These are phyloP conservation scores for Chaetomiaceae sp. DNA, from an alignment of 2,329 filamentous ascomycete species.

Conservation along the genomic window DNA sequence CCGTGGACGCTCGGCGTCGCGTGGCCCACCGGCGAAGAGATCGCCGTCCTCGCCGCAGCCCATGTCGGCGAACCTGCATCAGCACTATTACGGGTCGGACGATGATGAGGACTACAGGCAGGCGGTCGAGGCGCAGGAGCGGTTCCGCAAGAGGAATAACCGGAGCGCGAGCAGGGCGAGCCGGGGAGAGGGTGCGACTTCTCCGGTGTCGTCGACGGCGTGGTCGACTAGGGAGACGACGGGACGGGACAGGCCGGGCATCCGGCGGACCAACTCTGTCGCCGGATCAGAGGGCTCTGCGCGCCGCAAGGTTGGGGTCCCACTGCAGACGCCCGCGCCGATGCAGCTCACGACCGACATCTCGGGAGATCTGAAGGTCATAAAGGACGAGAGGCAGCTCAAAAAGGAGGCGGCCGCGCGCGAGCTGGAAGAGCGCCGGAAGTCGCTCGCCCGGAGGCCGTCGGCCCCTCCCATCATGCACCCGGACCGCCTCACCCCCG, in stretches of 20 bases:
- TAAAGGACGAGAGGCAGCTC: constrained; percentile 56
- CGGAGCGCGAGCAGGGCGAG: constrained; percentile 44
- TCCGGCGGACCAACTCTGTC: constrained; percentile 19
- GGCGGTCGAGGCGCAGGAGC: constrained; percentile 50
- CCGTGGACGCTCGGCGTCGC: constrained; percentile 59
- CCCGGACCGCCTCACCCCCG: constrained; percentile 52
- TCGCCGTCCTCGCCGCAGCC: constrained; percentile 81
- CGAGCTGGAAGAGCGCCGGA: constrained; percentile 82
- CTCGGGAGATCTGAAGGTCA: constrained; percentile 49
- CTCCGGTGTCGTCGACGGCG: constrained; percentile 29
- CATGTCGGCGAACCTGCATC: constrained; percentile 52
- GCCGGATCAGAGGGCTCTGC: constrained; percentile 26
- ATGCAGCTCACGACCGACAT: constrained; percentile 43
- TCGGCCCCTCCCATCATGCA: constrained; percentile 76
- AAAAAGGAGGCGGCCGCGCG: constrained; percentile 73
- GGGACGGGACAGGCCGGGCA: constrained; percentile 26
- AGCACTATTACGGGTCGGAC: constrained; percentile 52
- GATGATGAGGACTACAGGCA: constrained; percentile 59
- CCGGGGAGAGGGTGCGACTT: constrained; percentile 30
- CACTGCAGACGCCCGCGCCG: constrained; percentile 31
- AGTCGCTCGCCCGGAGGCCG: constrained; percentile 75
- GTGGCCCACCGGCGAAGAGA: constrained; percentile 53
- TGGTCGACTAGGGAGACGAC: constrained; percentile 15
- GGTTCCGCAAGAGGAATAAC: constrained; percentile 51
- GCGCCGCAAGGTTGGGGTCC: constrained; percentile 18